These are phyloP conservation scores for Chlorencoelia australis DNA, from an alignment of 2,329 filamentous ascomycete genomes.

Conservation along the genomic window DNA sequence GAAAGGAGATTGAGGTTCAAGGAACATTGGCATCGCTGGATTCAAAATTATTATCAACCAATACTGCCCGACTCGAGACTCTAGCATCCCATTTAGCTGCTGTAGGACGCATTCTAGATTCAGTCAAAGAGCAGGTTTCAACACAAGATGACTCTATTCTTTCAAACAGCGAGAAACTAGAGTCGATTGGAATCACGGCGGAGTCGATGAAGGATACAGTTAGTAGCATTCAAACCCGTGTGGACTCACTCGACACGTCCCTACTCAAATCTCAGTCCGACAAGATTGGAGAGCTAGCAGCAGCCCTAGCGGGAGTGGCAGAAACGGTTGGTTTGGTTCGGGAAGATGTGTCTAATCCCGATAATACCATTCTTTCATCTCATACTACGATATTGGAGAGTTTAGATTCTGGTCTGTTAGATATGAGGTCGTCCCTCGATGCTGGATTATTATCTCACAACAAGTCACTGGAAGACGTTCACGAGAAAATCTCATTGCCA, in stretches of 20 bases:
- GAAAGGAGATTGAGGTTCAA: slow-evolving; percentile 14
- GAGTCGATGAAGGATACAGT: slow-evolving; percentile 11
- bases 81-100: slow-evolving; percentile 12
- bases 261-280: slow-evolving; percentile 6
- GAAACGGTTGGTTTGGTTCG: background rate
- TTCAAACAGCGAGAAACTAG: slow-evolving; percentile 8
- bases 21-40: slow-evolving; percentile 14
- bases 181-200: slow-evolving; percentile 9
- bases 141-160: slow-evolving; percentile 3
- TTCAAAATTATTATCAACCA: slow-evolving; percentile 15
- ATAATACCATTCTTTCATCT: background rate
- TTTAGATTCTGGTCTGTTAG: slow-evolving; percentile 3
- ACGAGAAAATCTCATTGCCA: slow-evolving; percentile 5
- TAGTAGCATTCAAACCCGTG: slow-evolving; percentile 1
- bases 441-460: slow-evolving; percentile 6
- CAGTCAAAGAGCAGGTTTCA: slow-evolving; percentile 9
- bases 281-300: background rate
- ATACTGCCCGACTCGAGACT: slow-evolving; percentile 12
- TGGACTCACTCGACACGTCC: slow-evolving; percentile 7
- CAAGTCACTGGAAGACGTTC: slow-evolving; percentile 6
- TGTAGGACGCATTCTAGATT: slow-evolving; percentile 10
- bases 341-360: background rate
- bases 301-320: background rate
- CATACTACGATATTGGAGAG: slow-evolving; percentile 4
- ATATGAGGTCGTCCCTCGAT: slow-evolving; percentile 6